Base-by-base conservation (phyloP, 2,329 filamentous ascomycete genomes). In the Monilinia aucupariae region DNA sequence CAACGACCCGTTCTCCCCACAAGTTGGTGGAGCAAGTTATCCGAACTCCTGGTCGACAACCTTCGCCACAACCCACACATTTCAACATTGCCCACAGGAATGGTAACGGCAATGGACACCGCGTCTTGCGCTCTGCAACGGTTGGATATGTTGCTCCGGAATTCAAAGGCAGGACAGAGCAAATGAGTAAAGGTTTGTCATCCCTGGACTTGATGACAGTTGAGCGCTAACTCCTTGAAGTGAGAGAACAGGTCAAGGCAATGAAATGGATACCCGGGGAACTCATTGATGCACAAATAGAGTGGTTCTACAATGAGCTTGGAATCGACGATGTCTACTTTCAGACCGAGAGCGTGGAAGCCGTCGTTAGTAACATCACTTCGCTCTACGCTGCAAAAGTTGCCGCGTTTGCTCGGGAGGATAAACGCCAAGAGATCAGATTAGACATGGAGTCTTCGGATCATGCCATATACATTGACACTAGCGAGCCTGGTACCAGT, bases 271-370 rank as follows among this genome's bases (percentile, higher is more conserved):
- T 99, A 66, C 94, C 94, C 1, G 82, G 84, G 63, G 82, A 89
- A 59, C 89, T 96, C 68, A 83, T 97, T 67, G 89, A 96, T 67
- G 83, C 86, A 32, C 92, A 99, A 78, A 90, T 92, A 59, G 83
- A 85, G 65, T 99, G 94, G 93, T 99, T 99, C 81, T 99, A 99
- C 81, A 90, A 94, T 75, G 89, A 96, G 76, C 85, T 99, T 30
- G 94, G 94, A 70, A 99, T 99, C 71, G 94, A 99, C 73, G 94
- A 97, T 81, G 93, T 96, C 78, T 97, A 97, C 81, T 97, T 97
- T 79, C 87, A 92, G 74, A 92, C 93, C 68, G 92, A 97, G 79
- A 85, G 83, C 5, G 89, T 89, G 22, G 86, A 90, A 62, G 91
- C 91, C 64, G 96, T 99, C 73, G 89, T 92, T 70, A 96, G 88